Base-by-base conservation (phyloP, 208 protist genomes). In the Leishmania aethiopica region DNA sequence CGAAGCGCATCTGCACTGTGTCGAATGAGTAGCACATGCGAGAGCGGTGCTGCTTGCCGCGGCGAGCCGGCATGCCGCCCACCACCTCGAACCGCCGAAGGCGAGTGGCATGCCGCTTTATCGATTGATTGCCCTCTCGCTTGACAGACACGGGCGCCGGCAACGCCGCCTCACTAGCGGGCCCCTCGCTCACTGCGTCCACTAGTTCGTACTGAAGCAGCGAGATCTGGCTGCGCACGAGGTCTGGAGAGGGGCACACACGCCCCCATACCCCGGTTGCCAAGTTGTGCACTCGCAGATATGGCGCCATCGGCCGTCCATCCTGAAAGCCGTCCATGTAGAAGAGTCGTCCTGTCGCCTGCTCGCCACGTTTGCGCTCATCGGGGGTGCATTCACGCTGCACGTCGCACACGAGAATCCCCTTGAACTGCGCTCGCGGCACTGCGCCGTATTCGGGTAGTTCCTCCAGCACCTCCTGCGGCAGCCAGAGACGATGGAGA, bases 251-350 rank as follows among this genome's bases (percentile, higher is more conserved):
- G 2, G 89, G 70, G 74, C 89, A 89, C 40, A 94, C 60, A 19
- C 78, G 82, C 71, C 77, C 75, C 91, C 91, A 94, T 28, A 92
- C 73, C 1, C 82, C 81, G 3, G 82, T 90, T 15, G 78, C 70
- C 8, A 91, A 72, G 66, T 86, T 86, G 82, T 91, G 90, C 62
- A 80, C 70, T n/a, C 88, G 89, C 66, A 91, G 71, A 28, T 83
- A 81, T 47, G 88, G 82, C 35, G 81, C 82, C 87, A 90, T 90
- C 11, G 85, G 85, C 42, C 80, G 74, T n/a, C 86, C 89, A 17
- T 85, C 79, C 74, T 89, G 87, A 77, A 89, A 86, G 11, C 91
- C 89, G 62, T 92, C 89, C 77, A 92, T 77, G 80, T 92, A 90
- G 71, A 90, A 92, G n/a, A 92, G 83, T 1, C 84, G 79, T 25